phyloP scores from a whole-genome alignment of 805 yeast species.

The Ogataea methanolica region DNA sequence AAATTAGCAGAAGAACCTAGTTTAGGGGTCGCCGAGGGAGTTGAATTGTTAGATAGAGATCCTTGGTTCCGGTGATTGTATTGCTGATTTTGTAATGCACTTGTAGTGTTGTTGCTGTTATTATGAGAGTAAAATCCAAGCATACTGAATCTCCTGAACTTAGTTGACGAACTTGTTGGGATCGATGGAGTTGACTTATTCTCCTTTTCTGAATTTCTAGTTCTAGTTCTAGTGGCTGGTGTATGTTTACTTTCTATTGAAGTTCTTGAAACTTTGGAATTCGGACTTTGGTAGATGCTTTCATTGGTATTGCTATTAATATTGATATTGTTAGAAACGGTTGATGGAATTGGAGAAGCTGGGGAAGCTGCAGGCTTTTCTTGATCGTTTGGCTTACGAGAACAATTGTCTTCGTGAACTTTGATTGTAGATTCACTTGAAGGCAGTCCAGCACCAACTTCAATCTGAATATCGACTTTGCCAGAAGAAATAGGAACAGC shows the following conservation, averaged over 20 bases:
- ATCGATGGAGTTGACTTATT: slow-evolving; percentile 10
- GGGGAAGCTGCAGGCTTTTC: neutral
- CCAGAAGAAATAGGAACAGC: neutral
- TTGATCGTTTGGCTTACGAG: neutral
- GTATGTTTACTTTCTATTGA: neutral
- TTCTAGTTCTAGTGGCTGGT: slow-evolving; percentile 1
- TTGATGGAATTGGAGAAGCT: no score
- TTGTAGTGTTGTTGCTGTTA: slow-evolving; percentile 8
- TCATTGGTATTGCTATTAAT: neutral
- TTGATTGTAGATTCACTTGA: neutral
- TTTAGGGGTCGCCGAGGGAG: neutral
- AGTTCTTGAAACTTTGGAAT: neutral
- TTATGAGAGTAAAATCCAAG: slow-evolving; percentile 25
- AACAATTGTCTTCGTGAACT: slow-evolving; percentile 1
- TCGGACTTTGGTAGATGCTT: no score
- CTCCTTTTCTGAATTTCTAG: slow-evolving; percentile 21
- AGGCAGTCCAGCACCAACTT: slow-evolving; percentile 1
- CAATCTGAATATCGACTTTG: neutral
- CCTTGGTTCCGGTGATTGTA: slow-evolving; percentile 5
- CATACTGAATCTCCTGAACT: slow-evolving; percentile 30
- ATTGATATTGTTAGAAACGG: no score
- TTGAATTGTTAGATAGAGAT: slow-evolving; percentile 14
- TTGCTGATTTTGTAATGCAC: neutral
- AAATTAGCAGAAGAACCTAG: no score
- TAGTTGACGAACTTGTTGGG: slow-evolving; percentile 13